Base-by-base conservation (phyloP, 768 basidiomycete genomes). In the Calocybe indica region DNA sequence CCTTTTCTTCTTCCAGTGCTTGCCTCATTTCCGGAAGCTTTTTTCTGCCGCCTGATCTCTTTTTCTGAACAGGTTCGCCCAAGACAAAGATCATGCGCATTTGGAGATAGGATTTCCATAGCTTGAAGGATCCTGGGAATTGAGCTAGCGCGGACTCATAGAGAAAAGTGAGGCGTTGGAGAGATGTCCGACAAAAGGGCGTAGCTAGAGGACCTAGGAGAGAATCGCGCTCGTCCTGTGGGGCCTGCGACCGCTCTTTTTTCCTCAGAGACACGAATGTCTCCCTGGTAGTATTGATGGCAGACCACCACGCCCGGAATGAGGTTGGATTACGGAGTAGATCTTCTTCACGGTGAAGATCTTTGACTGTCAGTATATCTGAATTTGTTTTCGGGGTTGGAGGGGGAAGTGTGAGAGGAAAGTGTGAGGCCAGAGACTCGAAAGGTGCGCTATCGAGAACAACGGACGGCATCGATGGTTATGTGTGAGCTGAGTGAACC, bases 81-180 rank as follows among this genome's bases (percentile, higher is more conserved):
- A 95, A 72, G 3, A 98, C 90, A 65, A 85, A 96, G 1, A 77
- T 74, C 75, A 88, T 84, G 41, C 96, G 79, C 68, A 85, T 81
- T 43, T 75, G 76, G 37, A 97, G 73, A 65, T 99, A 99, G 0
- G 89, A 79, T 61, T 92, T 93, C 96, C 96, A 98, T 45, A 98
- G 69, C 64, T 96, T 93, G 80, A 92, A 98, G 2, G 86, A 90
- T 8, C 78, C 81, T 1, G 94, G 87, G 58, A 97, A 96, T 53
- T 93, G 79, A 3, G 68, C 75, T 15, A 99, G 76, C 0, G 95
- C 95, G 13, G 90, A 74, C 66, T 99, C 96, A 62, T 96, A 98
- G n/a, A 96, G 77, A 64, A 89, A 93, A 2, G 87, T 86, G 31
- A 95, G 70, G 41, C 85, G 82, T 56, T 96, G 92, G 6, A 98